Percentiles rank a stretch among this genome's conserved stretches.
Evolutionary conservation across 768 basidiomycete species (phyloP).

Genomic region (Xerocomellus chrysenteron): DNA sequence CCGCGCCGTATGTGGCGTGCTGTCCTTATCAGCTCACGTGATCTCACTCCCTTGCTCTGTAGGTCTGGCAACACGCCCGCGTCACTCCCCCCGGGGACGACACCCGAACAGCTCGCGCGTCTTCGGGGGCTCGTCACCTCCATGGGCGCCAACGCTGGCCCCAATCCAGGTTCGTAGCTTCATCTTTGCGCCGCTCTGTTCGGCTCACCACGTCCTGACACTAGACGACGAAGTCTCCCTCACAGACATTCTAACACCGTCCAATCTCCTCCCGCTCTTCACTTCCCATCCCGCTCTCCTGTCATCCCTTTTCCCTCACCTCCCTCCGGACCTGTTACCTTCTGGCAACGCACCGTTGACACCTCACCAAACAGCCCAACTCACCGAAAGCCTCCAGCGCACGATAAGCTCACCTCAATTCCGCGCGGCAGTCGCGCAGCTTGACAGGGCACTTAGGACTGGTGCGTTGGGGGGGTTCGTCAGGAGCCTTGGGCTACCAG

Average conservation of each 20-base stretch:
- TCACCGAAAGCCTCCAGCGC: constrained; percentile 59
- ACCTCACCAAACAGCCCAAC: constrained; percentile 22
- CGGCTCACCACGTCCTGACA: neutral
- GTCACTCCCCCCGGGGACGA: constrained; percentile 25
- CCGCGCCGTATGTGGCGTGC: constrained; percentile 19
- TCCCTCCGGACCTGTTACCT: constrained; percentile 73
- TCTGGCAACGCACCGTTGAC: constrained; percentile 49
- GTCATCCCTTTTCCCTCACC: constrained; percentile 70
- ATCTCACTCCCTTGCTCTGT: neutral
- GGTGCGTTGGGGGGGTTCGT: constrained; percentile 78
- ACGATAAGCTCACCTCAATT: constrained; percentile 85
- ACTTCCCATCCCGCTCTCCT: constrained; percentile 66
- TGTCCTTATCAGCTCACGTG: neutral
- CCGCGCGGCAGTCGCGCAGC: constrained; percentile 70
- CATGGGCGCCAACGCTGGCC: constrained; percentile 36
- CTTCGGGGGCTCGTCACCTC: constrained; percentile 54
- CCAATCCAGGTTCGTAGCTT: constrained; percentile 14
- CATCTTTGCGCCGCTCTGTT: neutral
- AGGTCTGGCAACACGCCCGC: constrained; percentile 12
- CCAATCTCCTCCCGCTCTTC: constrained; percentile 73
- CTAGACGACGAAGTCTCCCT: constrained; percentile 56
- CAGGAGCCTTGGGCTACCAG: constrained; percentile 75
- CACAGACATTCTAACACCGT: constrained; percentile 71
- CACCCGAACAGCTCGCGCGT: constrained; percentile 67
- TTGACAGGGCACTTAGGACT: constrained; percentile 83